Percentiles rank a stretch among this genome's conserved stretches.
phyloP scores from a whole-genome alignment of 2,329 filamentous ascomycete genomes.

The Claviceps citrina region DNA sequence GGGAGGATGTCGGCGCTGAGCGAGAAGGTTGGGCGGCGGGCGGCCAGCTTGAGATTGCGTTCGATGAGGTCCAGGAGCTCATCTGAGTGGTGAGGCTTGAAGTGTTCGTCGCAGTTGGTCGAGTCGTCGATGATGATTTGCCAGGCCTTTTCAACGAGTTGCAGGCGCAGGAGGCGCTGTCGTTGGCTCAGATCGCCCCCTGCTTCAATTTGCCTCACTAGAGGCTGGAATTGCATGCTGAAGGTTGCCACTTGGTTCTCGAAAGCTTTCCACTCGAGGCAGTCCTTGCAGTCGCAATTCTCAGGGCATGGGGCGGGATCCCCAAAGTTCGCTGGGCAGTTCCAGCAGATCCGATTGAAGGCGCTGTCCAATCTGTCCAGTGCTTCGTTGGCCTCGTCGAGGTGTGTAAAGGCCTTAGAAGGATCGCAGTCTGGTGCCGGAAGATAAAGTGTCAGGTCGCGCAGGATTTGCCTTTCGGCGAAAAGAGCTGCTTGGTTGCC shows the following conservation, averaged over 20 bases:
- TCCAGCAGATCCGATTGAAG: conserved; percentile 1
- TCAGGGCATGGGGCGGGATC: background rate
- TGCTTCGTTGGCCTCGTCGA: conserved; percentile 3
- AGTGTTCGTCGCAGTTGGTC: background rate
- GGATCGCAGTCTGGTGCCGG: background rate
- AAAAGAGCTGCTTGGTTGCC: conserved; percentile 3
- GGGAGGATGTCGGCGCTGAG: conserved; percentile 4
- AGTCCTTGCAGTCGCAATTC: background rate
- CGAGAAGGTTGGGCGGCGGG: background rate
- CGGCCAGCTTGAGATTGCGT: conserved; percentile 1
- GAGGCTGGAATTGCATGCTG: conserved; percentile 1
- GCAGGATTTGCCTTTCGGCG: conserved; percentile 1
- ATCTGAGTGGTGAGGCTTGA: background rate
- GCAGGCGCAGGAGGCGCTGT: background rate
- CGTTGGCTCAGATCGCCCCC: background rate
- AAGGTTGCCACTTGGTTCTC: background rate
- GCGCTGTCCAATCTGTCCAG: conserved; percentile 1
- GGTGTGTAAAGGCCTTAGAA: background rate
- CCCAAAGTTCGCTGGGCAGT: background rate
- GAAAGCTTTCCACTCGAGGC: background rate
- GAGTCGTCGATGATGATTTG: background rate
- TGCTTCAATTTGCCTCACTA: background rate
- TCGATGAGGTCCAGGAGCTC: conserved; percentile 3
- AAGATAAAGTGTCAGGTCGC: background rate
- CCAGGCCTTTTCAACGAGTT: conserved; percentile 1